phyloP scores from a whole-genome alignment of 129 eudicot genomes.

The Centaurea solstitialis region DNA sequence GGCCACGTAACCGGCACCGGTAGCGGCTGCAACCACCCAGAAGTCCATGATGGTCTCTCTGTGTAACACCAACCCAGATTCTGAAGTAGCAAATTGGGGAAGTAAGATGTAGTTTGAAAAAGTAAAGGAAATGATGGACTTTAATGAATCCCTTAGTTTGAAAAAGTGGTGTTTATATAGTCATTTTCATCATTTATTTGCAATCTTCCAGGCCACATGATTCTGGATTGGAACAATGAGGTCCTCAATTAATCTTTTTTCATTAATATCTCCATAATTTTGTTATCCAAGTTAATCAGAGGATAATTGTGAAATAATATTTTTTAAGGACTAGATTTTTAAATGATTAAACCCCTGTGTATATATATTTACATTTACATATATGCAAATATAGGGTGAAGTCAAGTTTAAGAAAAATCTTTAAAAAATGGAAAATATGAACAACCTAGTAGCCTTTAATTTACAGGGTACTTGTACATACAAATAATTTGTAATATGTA shows the following conservation, averaged over 20 bases:
- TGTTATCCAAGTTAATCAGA: neutral
- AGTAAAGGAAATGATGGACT: constrained; percentile 13
- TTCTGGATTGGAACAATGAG: constrained; percentile 35
- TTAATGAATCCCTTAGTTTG: constrained; percentile 7
- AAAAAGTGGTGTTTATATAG: constrained; percentile 32
- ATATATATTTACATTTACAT: neutral
- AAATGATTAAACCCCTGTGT: no score
- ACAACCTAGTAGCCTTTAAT: no score
- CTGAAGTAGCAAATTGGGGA: neutral
- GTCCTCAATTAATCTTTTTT: constrained; percentile 21
- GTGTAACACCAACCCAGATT: neutral
- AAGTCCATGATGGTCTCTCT: constrained; percentile 58
- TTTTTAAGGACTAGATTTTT: no score
- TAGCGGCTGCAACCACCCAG: constrained; percentile 91
- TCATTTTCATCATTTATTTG: constrained; percentile 30
- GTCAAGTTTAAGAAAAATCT: no score
- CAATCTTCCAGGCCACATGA: constrained; percentile 37
- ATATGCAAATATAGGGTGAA: no score
- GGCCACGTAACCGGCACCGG: constrained; percentile 79
- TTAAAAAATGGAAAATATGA: no score
- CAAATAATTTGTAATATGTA: no score
- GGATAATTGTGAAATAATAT: no score
- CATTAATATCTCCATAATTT: neutral
- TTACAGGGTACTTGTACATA: no score
- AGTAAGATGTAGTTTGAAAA: constrained; percentile 8